These are phyloP conservation scores for Tetrapisispora namnaoensis DNA, from an alignment of 805 yeast species.

Conservation along the genomic window DNA sequence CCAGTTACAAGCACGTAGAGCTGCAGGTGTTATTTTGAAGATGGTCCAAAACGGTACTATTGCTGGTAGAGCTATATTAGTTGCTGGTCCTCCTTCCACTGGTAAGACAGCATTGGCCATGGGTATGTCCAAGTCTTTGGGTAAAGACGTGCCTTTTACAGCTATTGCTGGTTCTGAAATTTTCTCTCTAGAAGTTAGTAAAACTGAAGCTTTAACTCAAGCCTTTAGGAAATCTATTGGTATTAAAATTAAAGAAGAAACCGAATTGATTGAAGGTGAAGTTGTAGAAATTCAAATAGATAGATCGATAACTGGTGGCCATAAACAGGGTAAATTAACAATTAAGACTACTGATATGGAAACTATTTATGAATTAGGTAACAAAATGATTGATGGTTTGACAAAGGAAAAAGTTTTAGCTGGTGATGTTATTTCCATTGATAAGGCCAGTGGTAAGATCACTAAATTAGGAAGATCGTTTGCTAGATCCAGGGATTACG, in stretches of 20 bases:
- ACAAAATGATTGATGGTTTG: conserved; percentile 88
- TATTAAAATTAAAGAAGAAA: conserved; percentile 88
- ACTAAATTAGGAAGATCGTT: conserved; percentile 92
- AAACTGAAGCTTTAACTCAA: conserved; percentile 94
- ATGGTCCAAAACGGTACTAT: conserved; percentile 90
- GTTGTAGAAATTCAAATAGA: conserved; percentile 95
- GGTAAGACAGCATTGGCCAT: conserved; percentile 98
- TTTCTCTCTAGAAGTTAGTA: conserved; percentile 81
- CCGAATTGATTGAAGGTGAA: conserved; percentile 97
- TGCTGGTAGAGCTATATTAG: conserved; percentile 90
- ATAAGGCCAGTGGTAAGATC: conserved; percentile 89
- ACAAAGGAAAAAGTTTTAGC: conserved; percentile 92
- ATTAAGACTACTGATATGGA: conserved; percentile 98
- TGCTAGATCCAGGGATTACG: conserved; percentile 94
- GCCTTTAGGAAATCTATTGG: conserved; percentile 95
- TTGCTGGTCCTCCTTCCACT: conserved; percentile 98
- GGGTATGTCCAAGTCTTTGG: conserved; percentile 73
- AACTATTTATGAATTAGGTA: conserved; percentile 90
- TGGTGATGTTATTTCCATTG: conserved; percentile 93
- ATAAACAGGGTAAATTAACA: conserved; percentile 94
- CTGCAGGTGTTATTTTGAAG: conserved; percentile 89
- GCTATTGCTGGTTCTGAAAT: conserved; percentile 92
- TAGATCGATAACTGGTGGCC: conserved; percentile 92
- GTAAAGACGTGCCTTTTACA: conserved; percentile 77
- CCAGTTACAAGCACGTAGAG: conserved; percentile 86